Percentiles rank a stretch among this genome's conserved stretches.
Conservation (phyloP, 139 green algal species). For the Chlamydomonas sp. region DNA sequence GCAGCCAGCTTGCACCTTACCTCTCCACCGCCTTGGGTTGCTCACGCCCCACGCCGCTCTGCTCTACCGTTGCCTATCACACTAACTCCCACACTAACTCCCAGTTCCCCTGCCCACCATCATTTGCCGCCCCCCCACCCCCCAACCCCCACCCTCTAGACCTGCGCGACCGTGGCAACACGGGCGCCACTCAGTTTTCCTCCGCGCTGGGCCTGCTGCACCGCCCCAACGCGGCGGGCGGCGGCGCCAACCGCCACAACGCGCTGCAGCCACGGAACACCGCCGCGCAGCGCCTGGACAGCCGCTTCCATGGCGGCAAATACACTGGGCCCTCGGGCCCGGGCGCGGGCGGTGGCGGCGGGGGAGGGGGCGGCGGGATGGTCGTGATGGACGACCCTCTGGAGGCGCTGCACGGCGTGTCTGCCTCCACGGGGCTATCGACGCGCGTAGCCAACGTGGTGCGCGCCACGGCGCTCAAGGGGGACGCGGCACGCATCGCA, state of each 20-base stretch:
- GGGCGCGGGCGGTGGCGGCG: not conserved
- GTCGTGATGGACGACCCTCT: conserved; percentile 56
- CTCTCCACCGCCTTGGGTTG: too few species aligned
- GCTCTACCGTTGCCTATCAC: too few species aligned
- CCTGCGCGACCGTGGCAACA: conserved; percentile 2
- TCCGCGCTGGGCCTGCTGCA: conserved; percentile 9
- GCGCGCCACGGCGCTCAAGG: conserved; percentile 42
- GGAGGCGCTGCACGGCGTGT: conserved; percentile 59
- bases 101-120: too few species aligned
- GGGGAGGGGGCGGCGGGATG: not conserved
- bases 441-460: conserved; percentile 53
- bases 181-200: not conserved
- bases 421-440: conserved; percentile 31
- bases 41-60: too few species aligned
- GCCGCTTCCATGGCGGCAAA: conserved; percentile 51
- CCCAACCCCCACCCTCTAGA: not conserved
- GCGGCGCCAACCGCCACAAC: conserved; percentile 24
- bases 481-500: not conserved
- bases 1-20: too few species aligned
- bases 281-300: conserved; percentile 62
- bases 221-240: conserved; percentile 48
- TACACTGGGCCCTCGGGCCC: conserved; percentile 13
- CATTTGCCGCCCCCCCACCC: too few species aligned
- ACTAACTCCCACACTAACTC: too few species aligned
- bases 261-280: conserved; percentile 59